phyloP scores from a whole-genome alignment of 495 filamentous ascomycete genomes.

The Neurospora pannonica region DNA sequence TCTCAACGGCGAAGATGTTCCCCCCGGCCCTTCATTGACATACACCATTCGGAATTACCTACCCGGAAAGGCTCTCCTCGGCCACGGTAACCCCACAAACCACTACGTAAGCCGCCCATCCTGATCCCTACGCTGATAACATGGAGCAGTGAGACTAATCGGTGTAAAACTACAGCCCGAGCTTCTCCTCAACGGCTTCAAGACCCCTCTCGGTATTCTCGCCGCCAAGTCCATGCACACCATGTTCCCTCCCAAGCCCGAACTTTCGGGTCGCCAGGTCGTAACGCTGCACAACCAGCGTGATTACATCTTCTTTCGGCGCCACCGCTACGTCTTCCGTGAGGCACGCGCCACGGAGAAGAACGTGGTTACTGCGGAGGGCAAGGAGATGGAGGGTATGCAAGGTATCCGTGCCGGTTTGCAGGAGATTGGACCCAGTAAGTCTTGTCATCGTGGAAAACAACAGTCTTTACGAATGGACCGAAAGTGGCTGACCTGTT shows the following conservation, averaged over 20 bases:
- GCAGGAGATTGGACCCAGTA: conserved; percentile 73
- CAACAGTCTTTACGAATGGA: not conserved
- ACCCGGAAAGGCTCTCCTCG: conserved; percentile 71
- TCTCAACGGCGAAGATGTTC: conserved; percentile 40
- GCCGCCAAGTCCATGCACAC: conserved; percentile 77
- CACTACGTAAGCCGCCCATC: conserved; percentile 45
- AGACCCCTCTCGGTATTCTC: conserved; percentile 84
- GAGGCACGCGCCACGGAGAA: conserved; percentile 81
- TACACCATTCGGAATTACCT: conserved; percentile 71
- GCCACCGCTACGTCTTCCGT: conserved; percentile 87
- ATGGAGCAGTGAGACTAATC: conserved; percentile 4
- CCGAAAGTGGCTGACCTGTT: conserved; percentile 2
- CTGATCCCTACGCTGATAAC: not conserved
- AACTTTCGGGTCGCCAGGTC: conserved; percentile 75
- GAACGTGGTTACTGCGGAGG: conserved; percentile 71
- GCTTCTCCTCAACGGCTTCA: conserved; percentile 90
- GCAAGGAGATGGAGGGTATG: conserved; percentile 74
- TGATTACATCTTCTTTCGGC: conserved; percentile 83
- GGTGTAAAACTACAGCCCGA: conserved; percentile 45
- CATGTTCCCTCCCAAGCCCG: conserved; percentile 74
- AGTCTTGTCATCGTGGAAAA: not conserved
- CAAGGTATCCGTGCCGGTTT: conserved; percentile 75
- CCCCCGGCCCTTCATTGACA: conserved; percentile 70
- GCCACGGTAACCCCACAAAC: conserved; percentile 79
- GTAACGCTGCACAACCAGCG: conserved; percentile 91